Conservation (phyloP, 495 filamentous ascomycete species). For the Lindgomyces ingoldianus region DNA sequence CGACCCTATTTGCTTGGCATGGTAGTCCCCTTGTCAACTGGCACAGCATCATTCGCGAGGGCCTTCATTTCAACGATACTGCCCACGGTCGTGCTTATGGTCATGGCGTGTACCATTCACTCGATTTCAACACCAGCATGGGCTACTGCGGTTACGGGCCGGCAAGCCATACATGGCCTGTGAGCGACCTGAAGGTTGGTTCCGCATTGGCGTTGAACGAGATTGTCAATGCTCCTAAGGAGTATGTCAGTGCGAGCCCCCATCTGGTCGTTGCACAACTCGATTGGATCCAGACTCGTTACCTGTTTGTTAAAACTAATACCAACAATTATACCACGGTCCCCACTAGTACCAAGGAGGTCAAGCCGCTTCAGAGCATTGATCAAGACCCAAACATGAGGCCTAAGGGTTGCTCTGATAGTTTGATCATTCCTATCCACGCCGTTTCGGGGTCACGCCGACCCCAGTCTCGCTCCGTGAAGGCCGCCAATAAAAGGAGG, state of each 20-base stretch:
- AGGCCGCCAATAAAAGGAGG: conserved; percentile 37
- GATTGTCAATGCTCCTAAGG: conserved; percentile 71
- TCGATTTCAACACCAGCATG: conserved; percentile 57
- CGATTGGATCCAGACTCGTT: conserved; percentile 91
- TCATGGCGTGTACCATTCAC: conserved; percentile 79
- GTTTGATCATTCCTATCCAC: conserved; percentile 55
- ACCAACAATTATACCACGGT: background rate
- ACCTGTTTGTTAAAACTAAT: conserved; percentile 66
- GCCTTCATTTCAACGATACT: conserved; percentile 68
- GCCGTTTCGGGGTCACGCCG: conserved; percentile 49
- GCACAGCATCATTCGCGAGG: conserved; percentile 86
- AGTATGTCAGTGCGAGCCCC: conserved; percentile 58
- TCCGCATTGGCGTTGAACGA: conserved; percentile 79
- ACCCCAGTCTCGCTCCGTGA: conserved; percentile 17
- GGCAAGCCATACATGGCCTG: conserved; percentile 57
- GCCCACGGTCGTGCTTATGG: conserved; percentile 71
- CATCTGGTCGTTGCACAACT: conserved; percentile 73
- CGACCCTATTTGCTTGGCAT: conserved; percentile 83
- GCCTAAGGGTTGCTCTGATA: conserved; percentile 46
- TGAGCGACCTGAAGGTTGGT: conserved; percentile 60
- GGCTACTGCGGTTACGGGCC: conserved; percentile 51
- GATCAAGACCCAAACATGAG: conserved; percentile 57
- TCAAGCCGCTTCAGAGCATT: conserved; percentile 46
- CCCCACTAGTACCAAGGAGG: conserved; percentile 24
- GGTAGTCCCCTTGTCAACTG: conserved; percentile 78